Percentiles rank a stretch among this genome's conserved stretches.
These are phyloP conservation scores for Scedosporium apiospermum DNA, from an alignment of 2,329 filamentous ascomycete genomes.

Conservation along the genomic window DNA sequence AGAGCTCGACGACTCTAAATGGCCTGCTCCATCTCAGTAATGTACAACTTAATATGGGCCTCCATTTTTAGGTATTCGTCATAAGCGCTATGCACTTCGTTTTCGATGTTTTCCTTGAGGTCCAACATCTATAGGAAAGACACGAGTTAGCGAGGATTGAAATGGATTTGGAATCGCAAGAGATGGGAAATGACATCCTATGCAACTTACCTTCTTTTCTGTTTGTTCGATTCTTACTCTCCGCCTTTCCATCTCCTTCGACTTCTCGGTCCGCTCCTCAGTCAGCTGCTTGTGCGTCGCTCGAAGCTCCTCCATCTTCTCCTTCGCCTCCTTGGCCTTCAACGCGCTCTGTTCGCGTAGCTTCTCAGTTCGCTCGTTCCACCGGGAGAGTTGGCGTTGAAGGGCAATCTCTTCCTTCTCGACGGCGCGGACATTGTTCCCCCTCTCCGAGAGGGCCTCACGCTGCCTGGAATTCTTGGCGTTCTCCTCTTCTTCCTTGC, in stretches of 20 bases:
- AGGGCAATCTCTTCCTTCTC: constrained; percentile 80
- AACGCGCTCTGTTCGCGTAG: constrained; percentile 70
- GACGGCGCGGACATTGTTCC: constrained; percentile 83
- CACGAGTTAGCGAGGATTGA: constrained; percentile 17
- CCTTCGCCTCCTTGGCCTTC: constrained; percentile 72
- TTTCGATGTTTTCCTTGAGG: constrained; percentile 94
- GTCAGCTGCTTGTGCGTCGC: constrained; percentile 70
- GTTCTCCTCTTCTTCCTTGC: constrained; percentile 86
- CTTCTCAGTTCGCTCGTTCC: constrained; percentile 78
- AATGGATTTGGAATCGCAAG: neutral
- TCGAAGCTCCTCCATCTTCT: constrained; percentile 83
- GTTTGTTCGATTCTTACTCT: constrained; percentile 94
- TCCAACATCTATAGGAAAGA: constrained; percentile 70
- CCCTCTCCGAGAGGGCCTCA: constrained; percentile 78
- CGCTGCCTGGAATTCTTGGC: constrained; percentile 69
- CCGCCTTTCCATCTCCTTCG: constrained; percentile 83
- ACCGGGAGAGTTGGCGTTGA: constrained; percentile 74
- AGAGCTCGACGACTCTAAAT: constrained; percentile 31
- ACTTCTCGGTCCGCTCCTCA: constrained; percentile 78
- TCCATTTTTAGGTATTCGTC: constrained; percentile 98
- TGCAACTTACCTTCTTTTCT: constrained; percentile 77
- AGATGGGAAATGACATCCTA: constrained; percentile 1
- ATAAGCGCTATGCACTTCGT: constrained; percentile 79
- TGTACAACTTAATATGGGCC: constrained; percentile 92
- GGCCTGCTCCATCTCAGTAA: constrained; percentile 96